A percentile compares a stretch with the other conserved stretches of the same genome.
Evolutionary conservation across 805 yeast genomes (phyloP).

Genomic region (Schwanniomyces occidentalis): DNA sequence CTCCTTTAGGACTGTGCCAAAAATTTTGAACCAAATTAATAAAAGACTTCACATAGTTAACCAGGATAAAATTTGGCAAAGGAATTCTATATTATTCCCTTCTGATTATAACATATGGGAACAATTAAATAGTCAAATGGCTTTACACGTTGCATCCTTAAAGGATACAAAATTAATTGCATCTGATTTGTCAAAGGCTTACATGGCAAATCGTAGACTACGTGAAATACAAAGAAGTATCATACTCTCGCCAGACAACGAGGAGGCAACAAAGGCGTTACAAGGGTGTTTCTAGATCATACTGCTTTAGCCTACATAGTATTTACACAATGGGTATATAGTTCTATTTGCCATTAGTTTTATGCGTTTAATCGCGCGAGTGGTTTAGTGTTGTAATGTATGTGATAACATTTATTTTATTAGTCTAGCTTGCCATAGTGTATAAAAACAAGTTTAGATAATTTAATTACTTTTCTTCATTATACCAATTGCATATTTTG

Average conservation of each 20-base stretch:
- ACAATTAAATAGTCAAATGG: conserved; percentile 53
- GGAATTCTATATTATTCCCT: conserved; percentile 75
- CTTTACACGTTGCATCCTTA: conserved; percentile 57
- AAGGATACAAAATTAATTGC: conserved; percentile 53
- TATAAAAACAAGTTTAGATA: no score
- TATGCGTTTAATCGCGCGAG: no score
- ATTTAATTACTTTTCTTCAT: no score
- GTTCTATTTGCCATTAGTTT: no score
- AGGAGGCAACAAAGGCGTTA: conserved; percentile 9
- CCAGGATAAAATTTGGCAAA: conserved; percentile 52
- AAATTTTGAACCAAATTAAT: conserved; percentile 53
- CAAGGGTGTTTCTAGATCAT: conserved; percentile 7
- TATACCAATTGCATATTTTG: no score
- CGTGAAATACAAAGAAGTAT: conserved; percentile 68
- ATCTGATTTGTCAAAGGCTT: conserved; percentile 51
- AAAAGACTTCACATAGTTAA: conserved; percentile 30
- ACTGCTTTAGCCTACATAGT: no score
- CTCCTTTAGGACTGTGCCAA: conserved; percentile 55
- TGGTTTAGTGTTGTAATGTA: no score
- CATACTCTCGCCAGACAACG: conserved; percentile 53
- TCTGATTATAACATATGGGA: conserved; percentile 69
- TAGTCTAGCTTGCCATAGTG: no score
- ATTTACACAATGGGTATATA: no score
- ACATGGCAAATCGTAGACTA: conserved; percentile 46
- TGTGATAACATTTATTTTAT: no score